These are phyloP conservation scores for Zygosaccharomyces sapae DNA, from an alignment of 1,139 yeast species.

Conservation along the genomic window DNA sequence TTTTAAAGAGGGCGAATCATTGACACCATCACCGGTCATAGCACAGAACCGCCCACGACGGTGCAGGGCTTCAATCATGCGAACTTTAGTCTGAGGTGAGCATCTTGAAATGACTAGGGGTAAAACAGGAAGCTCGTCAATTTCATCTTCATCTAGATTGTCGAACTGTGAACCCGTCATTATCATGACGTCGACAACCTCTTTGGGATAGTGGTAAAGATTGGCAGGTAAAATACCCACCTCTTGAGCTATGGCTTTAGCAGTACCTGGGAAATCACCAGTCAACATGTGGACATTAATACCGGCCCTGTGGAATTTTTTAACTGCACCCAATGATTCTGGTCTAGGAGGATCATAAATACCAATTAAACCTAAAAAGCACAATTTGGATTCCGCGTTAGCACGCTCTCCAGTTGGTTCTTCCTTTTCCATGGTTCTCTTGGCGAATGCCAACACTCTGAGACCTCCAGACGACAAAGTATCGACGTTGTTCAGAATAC, in stretches of 20 bases:
- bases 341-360: conserved; percentile 98
- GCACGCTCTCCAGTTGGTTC: conserved; percentile 39
- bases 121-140: conserved; percentile 68
- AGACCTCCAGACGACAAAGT: conserved; percentile 78
- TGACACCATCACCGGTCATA: conserved; percentile 99
- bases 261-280: conserved; percentile 96
- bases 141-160: conserved; percentile 58
- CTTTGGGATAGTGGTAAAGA: conserved; percentile 66
- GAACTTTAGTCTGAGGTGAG: conserved; percentile 92
- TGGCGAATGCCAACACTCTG: conserved; percentile 80
- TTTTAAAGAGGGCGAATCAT: conserved; percentile 98
- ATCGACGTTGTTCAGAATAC: conserved; percentile 55
- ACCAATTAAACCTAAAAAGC: conserved; percentile 82
- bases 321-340: conserved; percentile 70
- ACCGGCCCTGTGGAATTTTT: conserved; percentile 80
- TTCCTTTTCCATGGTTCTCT: conserved; percentile 37
- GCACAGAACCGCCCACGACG: conserved; percentile 93
- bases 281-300: conserved; percentile 97
- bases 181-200: conserved; percentile 58
- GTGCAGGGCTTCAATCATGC: conserved; percentile 88
- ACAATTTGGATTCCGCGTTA: conserved; percentile 66
- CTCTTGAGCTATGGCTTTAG: conserved; percentile 82
- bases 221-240: conserved; percentile 82
- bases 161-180: conserved; percentile 85
- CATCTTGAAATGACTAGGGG: conserved; percentile 95